These are phyloP conservation scores for Xylaria flabelliformis DNA, from an alignment of 495 filamentous ascomycete genomes.

Conservation along the genomic window DNA sequence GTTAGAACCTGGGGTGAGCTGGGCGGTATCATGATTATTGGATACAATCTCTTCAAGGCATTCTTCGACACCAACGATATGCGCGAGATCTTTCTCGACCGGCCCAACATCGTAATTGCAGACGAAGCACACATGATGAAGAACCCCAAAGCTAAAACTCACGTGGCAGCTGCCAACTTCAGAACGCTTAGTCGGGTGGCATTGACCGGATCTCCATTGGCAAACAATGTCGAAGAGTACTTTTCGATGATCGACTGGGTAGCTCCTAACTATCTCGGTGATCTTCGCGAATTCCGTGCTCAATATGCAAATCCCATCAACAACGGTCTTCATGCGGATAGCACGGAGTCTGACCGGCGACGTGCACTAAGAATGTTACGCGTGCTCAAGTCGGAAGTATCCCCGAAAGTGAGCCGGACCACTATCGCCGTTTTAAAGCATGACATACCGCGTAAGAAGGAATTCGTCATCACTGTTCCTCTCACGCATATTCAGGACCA, in stretches of 20 bases:
- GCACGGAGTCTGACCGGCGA: slow-evolving; percentile 57
- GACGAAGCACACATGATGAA: slow-evolving; percentile 90
- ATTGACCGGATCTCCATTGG: slow-evolving; percentile 84
- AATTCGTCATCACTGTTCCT: slow-evolving; percentile 79
- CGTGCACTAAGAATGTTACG: slow-evolving; percentile 68
- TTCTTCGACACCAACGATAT: slow-evolving; percentile 41
- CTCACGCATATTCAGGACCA: slow-evolving; percentile 69
- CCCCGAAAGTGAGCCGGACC: slow-evolving; percentile 78
- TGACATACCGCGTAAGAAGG: slow-evolving; percentile 73
- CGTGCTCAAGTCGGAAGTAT: slow-evolving; percentile 72
- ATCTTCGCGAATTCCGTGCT: slow-evolving; percentile 65
- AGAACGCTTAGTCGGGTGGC: slow-evolving; percentile 77
- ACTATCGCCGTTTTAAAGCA: slow-evolving; percentile 70
- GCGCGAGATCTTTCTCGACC: slow-evolving; percentile 55
- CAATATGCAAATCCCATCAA: slow-evolving; percentile 77
- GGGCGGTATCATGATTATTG: slow-evolving; percentile 77
- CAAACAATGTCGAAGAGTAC: slow-evolving; percentile 84
- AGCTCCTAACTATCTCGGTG: slow-evolving; percentile 76
- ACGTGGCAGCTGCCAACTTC: slow-evolving; percentile 61
- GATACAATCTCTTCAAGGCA: slow-evolving; percentile 68
- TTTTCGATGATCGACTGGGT: slow-evolving; percentile 90
- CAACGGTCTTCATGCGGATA: slow-evolving; percentile 71
- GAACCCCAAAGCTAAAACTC: slow-evolving; percentile 60
- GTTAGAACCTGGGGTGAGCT: slow-evolving; percentile 65
- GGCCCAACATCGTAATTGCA: slow-evolving; percentile 77